Base-by-base conservation (phyloP, 768 basidiomycete species). In the Suillus clintonianus region DNA sequence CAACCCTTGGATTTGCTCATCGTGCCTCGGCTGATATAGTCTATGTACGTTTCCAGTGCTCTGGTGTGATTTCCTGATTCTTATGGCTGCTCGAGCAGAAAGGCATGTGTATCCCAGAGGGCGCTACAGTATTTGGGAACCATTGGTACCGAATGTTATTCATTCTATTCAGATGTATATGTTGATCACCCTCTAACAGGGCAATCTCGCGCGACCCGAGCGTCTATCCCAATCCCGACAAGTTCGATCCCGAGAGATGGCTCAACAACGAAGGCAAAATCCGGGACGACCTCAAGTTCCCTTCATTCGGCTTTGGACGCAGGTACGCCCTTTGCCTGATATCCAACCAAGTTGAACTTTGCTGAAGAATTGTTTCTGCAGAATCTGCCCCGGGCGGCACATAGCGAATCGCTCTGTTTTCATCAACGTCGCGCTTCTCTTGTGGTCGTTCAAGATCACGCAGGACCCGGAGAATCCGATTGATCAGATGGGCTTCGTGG, bases 361-460 rank as follows among this genome's bases (percentile, higher is more conserved):
- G 2, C 11, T 3, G 7, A 19, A n/a, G 39, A n/a, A 3, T 15
- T 5, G 27, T n/a, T n/a, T 30, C 62, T 36, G 17, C n/a, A 85
- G 88, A 22, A 79, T 89, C 6, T 91, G 89, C 64, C 88, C 87
- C 0, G 89, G 89, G 0, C 84, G 85, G 68, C 82, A 88, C 71
- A 82, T 90, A 41, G 89, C 71, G 24, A 74, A 76, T 74, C 82
- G 87, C 5, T 90, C 89, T 9, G 74, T 91, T 4, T 89, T 87
- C 68, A 78, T 90, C 65, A 90, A 88, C 63, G 83, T 86, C 0
- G 87, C 88, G 0, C 78, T 89, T 15, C 75, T 87, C 2, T 72
- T 88, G 39, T 90, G 88, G 87, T 85, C 88, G 0, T 90, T 91
- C 79, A 79, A 72, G 1, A 77, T 91, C 30, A 78, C 76, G 4